phyloP scores from a whole-genome alignment of 768 basidiomycete genomes.

The Leccinum variicolor region DNA sequence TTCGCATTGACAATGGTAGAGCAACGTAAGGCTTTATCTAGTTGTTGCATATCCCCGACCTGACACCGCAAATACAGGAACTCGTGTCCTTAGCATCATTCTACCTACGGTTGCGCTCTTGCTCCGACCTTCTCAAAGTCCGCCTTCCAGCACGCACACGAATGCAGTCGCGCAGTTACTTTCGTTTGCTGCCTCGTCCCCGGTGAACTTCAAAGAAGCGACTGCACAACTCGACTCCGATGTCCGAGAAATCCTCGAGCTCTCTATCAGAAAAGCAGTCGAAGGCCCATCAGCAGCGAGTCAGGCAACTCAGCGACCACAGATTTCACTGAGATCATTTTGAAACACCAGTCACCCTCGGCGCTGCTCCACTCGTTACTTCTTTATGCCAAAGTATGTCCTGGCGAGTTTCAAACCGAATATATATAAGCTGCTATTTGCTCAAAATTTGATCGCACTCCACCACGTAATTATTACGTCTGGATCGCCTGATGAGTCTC shows the following conservation, averaged over 20 bases:
- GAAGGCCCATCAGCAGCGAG: slow-evolving; percentile 39
- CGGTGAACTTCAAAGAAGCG: slow-evolving; percentile 82
- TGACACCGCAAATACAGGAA: slow-evolving; percentile 42
- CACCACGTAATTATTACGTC: not conserved
- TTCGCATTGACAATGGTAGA: slow-evolving; percentile 54
- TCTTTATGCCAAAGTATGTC: slow-evolving; percentile 3
- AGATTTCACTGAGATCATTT: slow-evolving; percentile 76
- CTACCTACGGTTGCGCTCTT: slow-evolving; percentile 74
- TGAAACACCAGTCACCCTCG: slow-evolving; percentile 24
- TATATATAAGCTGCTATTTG: not conserved
- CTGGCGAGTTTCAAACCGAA: not conserved
- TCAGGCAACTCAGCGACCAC: slow-evolving; percentile 55
- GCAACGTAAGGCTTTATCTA: slow-evolving; percentile 48
- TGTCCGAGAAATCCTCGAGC: slow-evolving; percentile 64
- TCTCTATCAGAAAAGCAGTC: slow-evolving; percentile 73
- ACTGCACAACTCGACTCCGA: slow-evolving; percentile 60
- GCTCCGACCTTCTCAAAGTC: slow-evolving; percentile 48
- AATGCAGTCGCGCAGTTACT: slow-evolving; percentile 68
- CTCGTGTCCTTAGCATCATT: slow-evolving; percentile 64
- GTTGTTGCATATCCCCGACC: not conserved
- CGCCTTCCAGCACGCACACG: slow-evolving; percentile 45
- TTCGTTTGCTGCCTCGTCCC: slow-evolving; percentile 64
- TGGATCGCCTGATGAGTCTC: not conserved
- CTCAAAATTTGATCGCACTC: not conserved
- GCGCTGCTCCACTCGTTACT: not conserved